Base-by-base conservation (phyloP, 2,329 filamentous ascomycete genomes). In the Thelonectria olida region DNA sequence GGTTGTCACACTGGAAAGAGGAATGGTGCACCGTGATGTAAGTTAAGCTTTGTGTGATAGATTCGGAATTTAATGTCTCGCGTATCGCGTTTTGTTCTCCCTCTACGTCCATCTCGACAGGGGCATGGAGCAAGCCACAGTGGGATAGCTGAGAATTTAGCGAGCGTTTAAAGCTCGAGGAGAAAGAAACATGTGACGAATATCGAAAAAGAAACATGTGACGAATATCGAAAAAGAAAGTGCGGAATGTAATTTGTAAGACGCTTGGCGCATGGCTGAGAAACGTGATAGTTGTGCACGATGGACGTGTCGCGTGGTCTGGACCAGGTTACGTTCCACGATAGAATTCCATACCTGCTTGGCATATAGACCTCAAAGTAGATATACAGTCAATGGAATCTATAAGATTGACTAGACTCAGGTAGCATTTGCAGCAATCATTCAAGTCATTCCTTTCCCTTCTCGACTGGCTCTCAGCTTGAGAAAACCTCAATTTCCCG, bases 251-350 rank as follows among this genome's bases (percentile, higher is more conserved):
- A 42, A 44, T 42, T 10, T 3, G 6, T 5, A 13, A 52, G 54
- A 12, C 53, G 12, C 23, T 58, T 47, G 44, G n/a, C 27, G n/a
- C 13, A 4, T 41, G 7, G 83, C 31, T 41, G 20, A 41, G 12
- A 41, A 15, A 27, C n/a, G 27, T 48, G 25, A 42, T 47, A 52
- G 39, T 42, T 23, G 36, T 53, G 61, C 47, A 58, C 49, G 17
- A 52, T 61, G 63, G 23, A 59, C 12, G 25, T 5, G 13, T 13
- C 19, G 17, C 28, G 22, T 38, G 49, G 56, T 65, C 61, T 61
- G 25, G 65, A 61, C 64, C 49, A 12, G 19, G n/a, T 15, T 23
- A 25, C 42, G 7, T 56, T 51, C n/a, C 19, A 38, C n/a, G 7
- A 25, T 49, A 4, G 23, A 58, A 64, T 63, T 67, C 50, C 64